Base-by-base conservation (phyloP, 805 yeast species). In the Zygosaccharomyces bisporus region DNA sequence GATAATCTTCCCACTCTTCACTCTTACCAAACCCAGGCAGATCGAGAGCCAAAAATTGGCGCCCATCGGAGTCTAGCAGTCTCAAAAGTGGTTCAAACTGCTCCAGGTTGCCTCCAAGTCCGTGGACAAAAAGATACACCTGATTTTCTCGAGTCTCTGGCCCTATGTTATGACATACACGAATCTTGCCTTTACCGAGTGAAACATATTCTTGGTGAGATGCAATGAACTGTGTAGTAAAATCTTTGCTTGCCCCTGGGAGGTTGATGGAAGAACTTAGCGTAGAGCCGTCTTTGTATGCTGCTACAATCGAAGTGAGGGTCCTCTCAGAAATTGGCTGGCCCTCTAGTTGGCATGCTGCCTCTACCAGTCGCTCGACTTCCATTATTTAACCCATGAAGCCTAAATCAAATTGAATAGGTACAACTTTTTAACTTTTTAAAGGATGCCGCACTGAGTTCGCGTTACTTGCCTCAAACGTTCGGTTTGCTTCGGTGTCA, bases 31-130 rank as follows among this genome's bases (percentile, higher is more conserved):
- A 87, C 0, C 97, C 98, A 1, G 96, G 96, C 41, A 89, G 67
- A 60, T 90, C 98, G 12, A 90, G 53, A 0, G 90, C 77, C 32
- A 85, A 57, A 14, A 88, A 74, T 44, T 79, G 82, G 48, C 79
- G 75, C 49, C 80, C 75, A 51, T 77, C 80, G 25, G 83, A 68
- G 52, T 86, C 76, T 41, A 78, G 69, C 20, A 79, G 81, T 6
- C 59, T 44, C 60, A 86, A 65, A 30, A 86, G 66, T 1, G 83
- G 80, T 56, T 86, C 93, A 61, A 90, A 90, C 61, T 89, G 96
- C 17, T 87, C 78, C 59, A 86, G 69, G 54, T 82, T 91, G 2
- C 98, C 98, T 1, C 97, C 98, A 16, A 91, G 64, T 0, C 98
- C 98, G 67, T 89, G 97, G 14, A 90, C 58, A 45, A 88, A 77